Conservation (phyloP, 805 yeast species). For the Maudiozyma saulgeensis region DNA sequence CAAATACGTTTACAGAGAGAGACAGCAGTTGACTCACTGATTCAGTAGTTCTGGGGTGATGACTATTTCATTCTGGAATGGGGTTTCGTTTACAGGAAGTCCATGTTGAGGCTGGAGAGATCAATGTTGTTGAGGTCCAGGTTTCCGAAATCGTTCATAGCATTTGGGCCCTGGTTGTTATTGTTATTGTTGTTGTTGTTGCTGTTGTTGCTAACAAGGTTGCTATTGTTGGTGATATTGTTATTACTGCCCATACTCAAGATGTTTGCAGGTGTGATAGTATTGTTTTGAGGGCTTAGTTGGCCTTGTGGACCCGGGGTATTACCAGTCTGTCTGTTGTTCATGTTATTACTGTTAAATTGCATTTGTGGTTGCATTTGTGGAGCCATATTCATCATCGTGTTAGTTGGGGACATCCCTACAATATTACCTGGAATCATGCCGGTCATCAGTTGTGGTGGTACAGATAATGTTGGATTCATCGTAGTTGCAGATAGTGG, state of each 20-base stretch:
- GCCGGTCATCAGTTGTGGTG: not conserved
- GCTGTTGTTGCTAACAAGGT: no score
- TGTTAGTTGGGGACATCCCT: slow-evolving; percentile 1
- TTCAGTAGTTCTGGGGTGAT: not conserved
- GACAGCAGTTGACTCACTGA: not conserved
- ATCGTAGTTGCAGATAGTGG: slow-evolving; percentile 1
- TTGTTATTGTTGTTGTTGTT: slow-evolving; percentile 6
- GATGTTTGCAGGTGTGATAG: slow-evolving; percentile 10
- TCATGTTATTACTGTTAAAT: not conserved
- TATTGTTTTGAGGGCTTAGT: slow-evolving; percentile 2
- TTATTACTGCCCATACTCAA: slow-evolving; percentile 13
- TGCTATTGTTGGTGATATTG: slow-evolving; percentile 2
- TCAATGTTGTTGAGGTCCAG: slow-evolving; percentile 25
- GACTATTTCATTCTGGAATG: not conserved
- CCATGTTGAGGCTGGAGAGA: slow-evolving; percentile 23
- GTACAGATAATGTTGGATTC: slow-evolving; percentile 2
- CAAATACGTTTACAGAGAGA: no score
- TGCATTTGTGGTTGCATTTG: not conserved
- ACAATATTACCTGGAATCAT: not conserved
- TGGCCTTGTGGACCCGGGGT: not conserved
- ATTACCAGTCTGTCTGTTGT: not conserved
- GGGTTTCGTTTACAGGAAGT: slow-evolving; percentile 15
- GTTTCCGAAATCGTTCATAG: slow-evolving; percentile 7
- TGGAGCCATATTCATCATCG: not conserved
- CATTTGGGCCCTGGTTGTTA: not conserved